Evolutionary conservation across 352 stramenopile species (phyloP), one percentile per base, ranked within the genome.

Genomic region (Pythium monospermum): DNA sequence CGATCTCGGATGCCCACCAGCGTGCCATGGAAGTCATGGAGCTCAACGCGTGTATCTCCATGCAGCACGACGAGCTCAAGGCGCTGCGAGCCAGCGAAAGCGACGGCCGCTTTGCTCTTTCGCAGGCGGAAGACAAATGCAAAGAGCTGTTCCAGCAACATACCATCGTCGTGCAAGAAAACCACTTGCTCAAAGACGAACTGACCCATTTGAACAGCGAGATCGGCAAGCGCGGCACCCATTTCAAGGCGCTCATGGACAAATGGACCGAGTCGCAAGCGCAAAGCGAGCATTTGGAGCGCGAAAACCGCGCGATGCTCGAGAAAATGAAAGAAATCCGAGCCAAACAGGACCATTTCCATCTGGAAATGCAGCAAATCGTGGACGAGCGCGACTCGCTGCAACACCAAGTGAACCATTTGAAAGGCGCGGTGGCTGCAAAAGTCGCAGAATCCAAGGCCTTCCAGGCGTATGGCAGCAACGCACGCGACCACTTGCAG

Each of bases 31-130:
- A 85, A 32, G 68, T 87, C 30, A 68, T 84, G 60, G 76, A 91
- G 49, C 64, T 88, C 6, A 83, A 85, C 27, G 80, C 80, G 0
- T 83, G 69, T 26, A 72, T 87, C 33, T 86, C 80, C 19, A 91
- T 88, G 80, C 73, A 86, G 50, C 70, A 87, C 39, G 79, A 90
- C 44, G 79, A 90, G 57, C 49, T 87, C 18, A 65, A 71, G 36
- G 69, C 70, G 15, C 55, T 90, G 21, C 74, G 71, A 12, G 56
- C 72, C 0, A 66, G 47, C 16, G 61, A 68, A 22, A 45, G 57
- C 19, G 70, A 86, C 42, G 57, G 71, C 2, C 61, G 66, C 2
- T 56, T 71, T 28, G 59, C 75, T 2, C 50, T 75, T 0, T 49
- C 71, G 19, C 51, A 77, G 26, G 66, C 64, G 10, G 80, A 91